A percentile compares a stretch with the other conserved stretches of the same genome.
These are phyloP conservation scores for Penicillium sp. DNA, from an alignment of 2,329 filamentous ascomycete species.

Conservation along the genomic window DNA sequence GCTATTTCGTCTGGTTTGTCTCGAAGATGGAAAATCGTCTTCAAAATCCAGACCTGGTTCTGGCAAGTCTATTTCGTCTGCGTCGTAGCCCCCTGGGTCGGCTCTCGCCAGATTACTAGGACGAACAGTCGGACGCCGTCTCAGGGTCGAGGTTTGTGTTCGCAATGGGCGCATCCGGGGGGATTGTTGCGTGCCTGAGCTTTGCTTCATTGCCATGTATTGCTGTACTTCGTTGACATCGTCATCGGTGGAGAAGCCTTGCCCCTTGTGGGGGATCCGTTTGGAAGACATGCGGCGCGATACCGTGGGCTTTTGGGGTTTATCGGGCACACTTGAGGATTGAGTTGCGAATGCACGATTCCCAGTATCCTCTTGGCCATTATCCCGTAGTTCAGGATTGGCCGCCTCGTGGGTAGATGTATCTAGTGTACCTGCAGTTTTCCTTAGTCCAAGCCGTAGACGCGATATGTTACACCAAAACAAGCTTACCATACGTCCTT, in stretches of 20 bases:
- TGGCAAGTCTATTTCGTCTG: conserved; percentile 37
- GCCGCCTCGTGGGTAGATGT: conserved; percentile 20
- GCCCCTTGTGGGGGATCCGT: conserved; percentile 70
- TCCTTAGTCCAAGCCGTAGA: conserved; percentile 1
- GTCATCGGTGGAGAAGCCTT: conserved; percentile 88
- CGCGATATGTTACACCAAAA: conserved; percentile 18
- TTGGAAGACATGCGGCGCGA: conserved; percentile 71
- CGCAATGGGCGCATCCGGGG: conserved; percentile 35
- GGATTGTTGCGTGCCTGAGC: conserved; percentile 31
- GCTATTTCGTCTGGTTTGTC: conserved; percentile 31
- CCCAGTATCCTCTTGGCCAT: conserved; percentile 29
- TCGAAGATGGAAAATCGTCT: conserved; percentile 21
- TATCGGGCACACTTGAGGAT: conserved; percentile 45
- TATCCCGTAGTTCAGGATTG: conserved; percentile 28
- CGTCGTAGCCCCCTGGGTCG: conserved; percentile 39
- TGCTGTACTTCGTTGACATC: conserved; percentile 74
- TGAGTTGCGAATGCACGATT: conserved; percentile 38
- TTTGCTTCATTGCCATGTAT: conserved; percentile 52
- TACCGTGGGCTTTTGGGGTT: conserved; percentile 68
- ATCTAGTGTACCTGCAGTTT: conserved; percentile 32
- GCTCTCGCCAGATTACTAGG: conserved; percentile 33
- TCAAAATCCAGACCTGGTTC: conserved; percentile 27
- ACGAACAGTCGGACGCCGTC: conserved; percentile 37
- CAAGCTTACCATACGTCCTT: conserved; percentile 32
- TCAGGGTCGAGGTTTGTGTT: conserved; percentile 40